These are phyloP conservation scores for Solioccasus polychromus DNA, from an alignment of 768 basidiomycete species.

Conservation along the genomic window DNA sequence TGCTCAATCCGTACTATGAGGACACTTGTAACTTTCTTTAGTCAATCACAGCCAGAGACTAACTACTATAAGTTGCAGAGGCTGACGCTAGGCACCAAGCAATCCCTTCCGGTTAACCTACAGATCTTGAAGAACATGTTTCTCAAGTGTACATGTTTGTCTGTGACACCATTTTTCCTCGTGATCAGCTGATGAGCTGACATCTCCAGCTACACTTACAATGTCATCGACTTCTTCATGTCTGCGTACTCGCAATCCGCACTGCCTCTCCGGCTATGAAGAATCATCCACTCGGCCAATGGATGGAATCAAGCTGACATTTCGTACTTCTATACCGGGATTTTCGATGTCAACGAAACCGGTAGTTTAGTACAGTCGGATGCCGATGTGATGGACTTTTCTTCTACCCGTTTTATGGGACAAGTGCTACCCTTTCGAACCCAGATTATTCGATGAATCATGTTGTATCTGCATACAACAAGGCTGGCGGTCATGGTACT, in stretches of 20 bases:
- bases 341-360: neutral
- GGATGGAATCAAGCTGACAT: constrained; percentile 5
- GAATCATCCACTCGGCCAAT: constrained; percentile 8
- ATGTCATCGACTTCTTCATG: constrained; percentile 38
- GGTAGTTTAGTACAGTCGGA: constrained; percentile 5
- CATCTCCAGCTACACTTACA: constrained; percentile 12
- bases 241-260: constrained; percentile 22
- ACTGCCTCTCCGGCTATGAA: constrained; percentile 3
- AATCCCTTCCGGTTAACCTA: constrained; percentile 15
- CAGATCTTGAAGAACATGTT: constrained; percentile 8
- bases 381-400: constrained; percentile 8
- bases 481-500: neutral
- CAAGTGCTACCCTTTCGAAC: constrained; percentile 6
- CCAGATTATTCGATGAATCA: constrained; percentile 1
- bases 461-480: constrained; percentile 10
- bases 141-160: constrained; percentile 8
- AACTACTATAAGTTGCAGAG: constrained; percentile 1
- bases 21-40: constrained; percentile 9
- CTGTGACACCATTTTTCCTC: no score
- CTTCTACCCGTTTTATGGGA: constrained; percentile 13
- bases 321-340: constrained; percentile 7
- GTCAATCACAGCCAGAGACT: neutral
- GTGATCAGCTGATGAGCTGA: no score
- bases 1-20: constrained; percentile 10
- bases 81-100: constrained; percentile 6